Evolutionary conservation across 164 flowering plant genomes (phyloP).

Genomic region (Vitis rotundifolia): DNA sequence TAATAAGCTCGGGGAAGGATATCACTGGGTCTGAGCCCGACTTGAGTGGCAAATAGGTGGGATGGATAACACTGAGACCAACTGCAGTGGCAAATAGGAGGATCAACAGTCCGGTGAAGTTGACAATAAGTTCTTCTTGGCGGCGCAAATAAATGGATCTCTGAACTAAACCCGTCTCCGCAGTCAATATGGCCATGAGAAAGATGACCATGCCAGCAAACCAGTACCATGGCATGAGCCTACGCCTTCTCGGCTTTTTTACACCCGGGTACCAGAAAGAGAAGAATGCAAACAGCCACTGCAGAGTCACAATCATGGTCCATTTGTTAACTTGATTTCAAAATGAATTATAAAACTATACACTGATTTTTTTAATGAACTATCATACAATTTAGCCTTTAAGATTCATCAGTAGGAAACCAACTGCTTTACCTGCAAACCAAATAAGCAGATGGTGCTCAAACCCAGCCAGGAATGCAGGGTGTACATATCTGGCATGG

Average conservation of each 20-base stretch:
- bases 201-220: constrained; percentile 56
- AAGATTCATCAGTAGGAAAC: not conserved
- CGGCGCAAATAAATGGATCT: constrained; percentile 22
- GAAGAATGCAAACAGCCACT: constrained; percentile 58
- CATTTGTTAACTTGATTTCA: too few relatives aligned
- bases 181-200: constrained; percentile 47
- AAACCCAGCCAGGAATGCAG: constrained; percentile 86
- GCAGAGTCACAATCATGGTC: constrained; percentile 4
- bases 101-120: constrained; percentile 63
- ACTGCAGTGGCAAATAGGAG: constrained; percentile 55
- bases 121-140: constrained; percentile 49
- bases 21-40: too few relatives aligned
- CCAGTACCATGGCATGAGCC: constrained; percentile 60
- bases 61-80: constrained; percentile 42
- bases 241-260: constrained; percentile 31
- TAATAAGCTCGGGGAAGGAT: constrained; percentile 34
- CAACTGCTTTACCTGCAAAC: constrained; percentile 47
- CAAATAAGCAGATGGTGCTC: constrained; percentile 56
- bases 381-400: not conserved
- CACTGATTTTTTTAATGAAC: too few relatives aligned
- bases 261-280: constrained; percentile 52
- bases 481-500: constrained; percentile 31
- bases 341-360: too few relatives aligned
- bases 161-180: constrained; percentile 45
- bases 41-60: not conserved